phyloP scores from a whole-genome alignment of 225 moss, liverwort and hornwort genomes.

The Lunularia cruciata region DNA sequence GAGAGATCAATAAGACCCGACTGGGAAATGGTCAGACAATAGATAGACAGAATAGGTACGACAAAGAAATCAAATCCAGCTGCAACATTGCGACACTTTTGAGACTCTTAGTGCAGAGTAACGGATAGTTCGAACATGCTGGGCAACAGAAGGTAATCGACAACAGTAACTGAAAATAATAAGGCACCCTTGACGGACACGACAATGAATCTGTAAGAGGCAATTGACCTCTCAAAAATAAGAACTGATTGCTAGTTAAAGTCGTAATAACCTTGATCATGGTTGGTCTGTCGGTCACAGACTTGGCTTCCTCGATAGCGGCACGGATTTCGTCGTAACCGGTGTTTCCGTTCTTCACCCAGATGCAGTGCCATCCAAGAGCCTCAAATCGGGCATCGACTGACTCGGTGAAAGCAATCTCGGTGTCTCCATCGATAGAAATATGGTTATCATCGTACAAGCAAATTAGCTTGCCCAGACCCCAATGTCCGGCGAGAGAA shows the following conservation, averaged over 20 bases:
- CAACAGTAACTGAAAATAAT: not conserved
- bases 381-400: slow-evolving; percentile 63
- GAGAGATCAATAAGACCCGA: no score
- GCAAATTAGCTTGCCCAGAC: slow-evolving; percentile 69
- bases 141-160: no score
- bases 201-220: not conserved
- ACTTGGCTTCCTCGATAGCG: slow-evolving; percentile 89
- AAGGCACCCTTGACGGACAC: no score
- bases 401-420: slow-evolving; percentile 85
- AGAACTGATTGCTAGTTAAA: no score
- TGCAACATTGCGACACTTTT: no score
- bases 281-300: slow-evolving; percentile 87
- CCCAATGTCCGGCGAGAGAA: slow-evolving; percentile 98
- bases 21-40: no score
- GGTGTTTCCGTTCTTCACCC: slow-evolving; percentile 83
- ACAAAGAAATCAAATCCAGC: no score
- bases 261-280: slow-evolving; percentile 94
- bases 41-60: no score
- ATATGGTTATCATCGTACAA: slow-evolving; percentile 90
- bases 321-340: slow-evolving; percentile 80
- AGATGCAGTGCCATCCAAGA: slow-evolving; percentile 68
- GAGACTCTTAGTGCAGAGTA: no score
- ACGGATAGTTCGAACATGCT: no score
- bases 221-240: not conserved
- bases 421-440: slow-evolving; percentile 82